Evolutionary conservation across 805 yeast species (phyloP).

Genomic region (Candida maltosa): DNA sequence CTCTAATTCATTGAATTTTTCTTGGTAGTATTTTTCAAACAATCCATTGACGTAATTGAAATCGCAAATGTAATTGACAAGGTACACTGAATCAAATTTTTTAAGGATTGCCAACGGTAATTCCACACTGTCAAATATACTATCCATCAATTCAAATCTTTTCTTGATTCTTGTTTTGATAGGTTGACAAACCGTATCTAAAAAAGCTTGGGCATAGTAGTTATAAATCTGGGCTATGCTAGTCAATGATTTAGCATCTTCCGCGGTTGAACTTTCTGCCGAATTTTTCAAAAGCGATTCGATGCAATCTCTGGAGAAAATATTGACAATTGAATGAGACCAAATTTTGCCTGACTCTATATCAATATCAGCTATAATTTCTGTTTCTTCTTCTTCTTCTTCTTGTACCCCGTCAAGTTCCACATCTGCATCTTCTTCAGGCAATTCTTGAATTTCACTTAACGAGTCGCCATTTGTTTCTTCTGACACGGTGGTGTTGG

Average conservation of each 20-base stretch:
- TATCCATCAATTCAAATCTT: constrained; percentile 26
- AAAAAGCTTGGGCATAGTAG: constrained; percentile 20
- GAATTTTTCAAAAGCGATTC: constrained; percentile 25
- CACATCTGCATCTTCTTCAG: not conserved
- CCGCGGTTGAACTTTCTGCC: constrained; percentile 15
- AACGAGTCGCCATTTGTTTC: too few relatives aligned
- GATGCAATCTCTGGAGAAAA: constrained; percentile 30
- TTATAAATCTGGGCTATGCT: constrained; percentile 20
- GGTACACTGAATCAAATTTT: constrained; percentile 17
- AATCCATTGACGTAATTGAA: constrained; percentile 13
- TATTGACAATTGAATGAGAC: constrained; percentile 30
- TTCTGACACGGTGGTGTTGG: constrained; percentile 18
- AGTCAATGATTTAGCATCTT: constrained; percentile 23
- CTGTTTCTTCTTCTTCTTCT: not conserved
- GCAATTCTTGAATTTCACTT: not conserved
- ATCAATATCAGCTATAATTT: constrained; percentile 3
- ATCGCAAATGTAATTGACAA: constrained; percentile 19
- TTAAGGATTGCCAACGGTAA: constrained; percentile 13
- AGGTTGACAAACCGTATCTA: constrained; percentile 6
- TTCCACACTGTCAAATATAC: not conserved
- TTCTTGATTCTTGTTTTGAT: constrained; percentile 12
- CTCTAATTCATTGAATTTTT: constrained; percentile 6
- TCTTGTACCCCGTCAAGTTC: not conserved
- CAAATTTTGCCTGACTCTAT: constrained; percentile 19
- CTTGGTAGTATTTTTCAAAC: constrained; percentile 19